A percentile compares a stretch with the other conserved stretches of the same genome.
These are phyloP conservation scores for Coccomyxa subellipsoidea DNA, from an alignment of 163 green algal species.

Conservation along the genomic window DNA sequence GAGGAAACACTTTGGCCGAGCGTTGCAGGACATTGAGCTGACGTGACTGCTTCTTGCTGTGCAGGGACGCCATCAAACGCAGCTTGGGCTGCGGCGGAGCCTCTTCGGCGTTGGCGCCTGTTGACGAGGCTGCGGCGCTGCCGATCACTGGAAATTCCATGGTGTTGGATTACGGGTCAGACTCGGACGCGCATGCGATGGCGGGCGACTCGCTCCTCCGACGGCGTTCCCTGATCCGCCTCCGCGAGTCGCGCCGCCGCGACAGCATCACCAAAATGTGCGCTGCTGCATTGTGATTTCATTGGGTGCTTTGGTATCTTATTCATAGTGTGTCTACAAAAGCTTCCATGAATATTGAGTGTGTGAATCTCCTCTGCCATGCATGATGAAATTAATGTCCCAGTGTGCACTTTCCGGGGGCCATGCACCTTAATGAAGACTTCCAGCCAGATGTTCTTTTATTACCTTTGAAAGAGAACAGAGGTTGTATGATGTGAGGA, in stretches of 20 bases:
- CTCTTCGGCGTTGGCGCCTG: neutral
- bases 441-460: too few species aligned
- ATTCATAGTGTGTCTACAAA: too few species aligned
- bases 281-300: too few species aligned
- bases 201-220: neutral
- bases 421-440: too few species aligned
- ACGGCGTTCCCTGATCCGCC: neutral
- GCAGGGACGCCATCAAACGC: neutral
- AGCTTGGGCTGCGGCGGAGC: neutral
- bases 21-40: neutral
- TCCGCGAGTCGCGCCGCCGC: constrained; percentile 1
- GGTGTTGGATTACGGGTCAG: neutral
- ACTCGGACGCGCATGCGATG: neutral
- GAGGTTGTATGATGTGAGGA: too few species aligned
- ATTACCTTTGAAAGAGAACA: too few species aligned
- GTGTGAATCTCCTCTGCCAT: neutral
- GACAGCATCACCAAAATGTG: constrained; percentile 4
- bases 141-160: neutral
- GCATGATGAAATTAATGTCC: neutral
- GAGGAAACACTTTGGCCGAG: neutral
- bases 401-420: too few species aligned
- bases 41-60: neutral
- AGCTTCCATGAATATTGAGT: too few species aligned
- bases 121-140: neutral
- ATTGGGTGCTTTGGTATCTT: too few species aligned